A percentile compares a stretch with the other conserved stretches of the same genome.
These are phyloP conservation scores for Linum trigynum DNA, from an alignment of 345 rosid species.

Conservation along the genomic window DNA sequence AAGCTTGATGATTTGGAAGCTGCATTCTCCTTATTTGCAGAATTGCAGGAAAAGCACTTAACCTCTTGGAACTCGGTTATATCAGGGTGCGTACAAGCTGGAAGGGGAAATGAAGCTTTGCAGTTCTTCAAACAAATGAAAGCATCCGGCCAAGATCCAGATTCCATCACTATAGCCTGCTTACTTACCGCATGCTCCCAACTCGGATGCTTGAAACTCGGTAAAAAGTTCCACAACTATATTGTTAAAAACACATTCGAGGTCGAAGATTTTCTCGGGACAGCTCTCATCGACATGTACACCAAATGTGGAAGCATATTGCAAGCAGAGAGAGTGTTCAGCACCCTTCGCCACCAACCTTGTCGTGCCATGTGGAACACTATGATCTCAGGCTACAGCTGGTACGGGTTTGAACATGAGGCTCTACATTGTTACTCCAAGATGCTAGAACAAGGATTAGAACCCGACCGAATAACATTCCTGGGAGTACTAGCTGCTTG, in stretches of 20 bases:
- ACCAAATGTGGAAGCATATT: constrained; percentile 57
- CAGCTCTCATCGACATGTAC: constrained; percentile 81
- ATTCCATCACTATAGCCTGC: constrained; percentile 54
- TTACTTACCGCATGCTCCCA: constrained; percentile 68
- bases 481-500: constrained; percentile 69
- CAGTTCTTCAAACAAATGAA: constrained; percentile 50
- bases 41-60: constrained; percentile 38
- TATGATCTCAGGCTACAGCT: constrained; percentile 65
- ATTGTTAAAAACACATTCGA: constrained; percentile 42
- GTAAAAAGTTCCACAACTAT: constrained; percentile 50
- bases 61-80: constrained; percentile 79
- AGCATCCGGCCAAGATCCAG: constrained; percentile 36
- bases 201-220: constrained; percentile 46
- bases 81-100: constrained; percentile 67
- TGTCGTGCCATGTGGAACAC: constrained; percentile 73
- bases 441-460: constrained; percentile 36
- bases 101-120: constrained; percentile 45
- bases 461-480: constrained; percentile 74
- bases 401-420: constrained; percentile 44
- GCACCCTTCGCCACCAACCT: constrained; percentile 27
- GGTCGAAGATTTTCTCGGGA: constrained; percentile 55
- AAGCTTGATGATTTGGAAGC: constrained; percentile 44
- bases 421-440: constrained; percentile 41
- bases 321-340: constrained; percentile 52
- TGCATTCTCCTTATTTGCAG: constrained; percentile 37